Evolutionary conservation across 208 protist species (phyloP).

Genomic region (Trypanosoma conorhini): DNA sequence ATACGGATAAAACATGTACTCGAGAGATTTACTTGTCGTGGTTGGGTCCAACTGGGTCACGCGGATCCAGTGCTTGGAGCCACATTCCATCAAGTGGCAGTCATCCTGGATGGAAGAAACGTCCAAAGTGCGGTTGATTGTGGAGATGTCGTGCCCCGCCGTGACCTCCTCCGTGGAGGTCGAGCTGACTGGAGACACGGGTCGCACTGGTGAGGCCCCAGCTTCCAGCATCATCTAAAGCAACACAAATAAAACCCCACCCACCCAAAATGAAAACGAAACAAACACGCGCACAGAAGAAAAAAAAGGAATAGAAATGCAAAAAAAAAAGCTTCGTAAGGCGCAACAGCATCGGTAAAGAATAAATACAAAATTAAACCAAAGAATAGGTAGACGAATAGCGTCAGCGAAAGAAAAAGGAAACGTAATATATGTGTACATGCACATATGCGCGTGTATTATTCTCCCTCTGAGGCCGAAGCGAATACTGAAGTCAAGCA

Average conservation of each 20-base stretch:
- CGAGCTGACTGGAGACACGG: constrained; percentile 40
- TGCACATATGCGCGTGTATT: not conserved
- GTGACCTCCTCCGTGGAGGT: constrained; percentile 68
- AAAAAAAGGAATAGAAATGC: constrained; percentile 3
- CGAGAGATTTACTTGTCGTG: constrained; percentile 55
- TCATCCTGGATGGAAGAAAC: constrained; percentile 30
- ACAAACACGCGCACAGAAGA: no score
- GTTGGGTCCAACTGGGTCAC: constrained; percentile 52
- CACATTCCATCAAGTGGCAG: constrained; percentile 11
- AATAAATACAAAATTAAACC: constrained; percentile 7
- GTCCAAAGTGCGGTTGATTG: constrained; percentile 37
- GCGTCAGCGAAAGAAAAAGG: not conserved
- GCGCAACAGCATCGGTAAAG: no score
- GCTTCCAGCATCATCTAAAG: constrained; percentile 9
- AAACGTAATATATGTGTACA: not conserved
- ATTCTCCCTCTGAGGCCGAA: no score
- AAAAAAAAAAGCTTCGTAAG: constrained; percentile 8
- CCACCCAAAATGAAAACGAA: not conserved
- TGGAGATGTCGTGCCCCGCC: constrained; percentile 70
- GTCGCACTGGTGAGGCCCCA: constrained; percentile 11
- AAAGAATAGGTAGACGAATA: constrained; percentile 9
- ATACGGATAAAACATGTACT: constrained; percentile 84
- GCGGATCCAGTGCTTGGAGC: constrained; percentile 60
- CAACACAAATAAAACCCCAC: not conserved
- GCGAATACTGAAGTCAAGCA: no score